phyloP scores from a whole-genome alignment of 139 green algal genomes.

The Picochlorum sp. region DNA sequence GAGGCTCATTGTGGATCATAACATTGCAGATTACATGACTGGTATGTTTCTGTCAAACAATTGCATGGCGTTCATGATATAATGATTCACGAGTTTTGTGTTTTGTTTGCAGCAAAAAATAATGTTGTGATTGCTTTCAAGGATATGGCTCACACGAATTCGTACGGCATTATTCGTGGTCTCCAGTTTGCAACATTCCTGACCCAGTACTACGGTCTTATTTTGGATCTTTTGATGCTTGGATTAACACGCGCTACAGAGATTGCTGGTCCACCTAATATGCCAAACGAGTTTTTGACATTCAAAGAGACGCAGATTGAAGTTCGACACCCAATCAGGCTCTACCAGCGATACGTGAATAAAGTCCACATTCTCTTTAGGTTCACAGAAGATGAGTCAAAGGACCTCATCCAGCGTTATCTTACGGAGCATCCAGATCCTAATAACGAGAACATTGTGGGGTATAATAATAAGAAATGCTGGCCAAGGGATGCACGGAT shows the following conservation, averaged over 20 bases:
- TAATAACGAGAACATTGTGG: constrained; percentile 99
- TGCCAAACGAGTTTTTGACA: constrained; percentile 95
- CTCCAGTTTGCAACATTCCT: constrained; percentile 98
- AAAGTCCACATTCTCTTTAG: constrained; percentile 78
- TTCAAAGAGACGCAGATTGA: constrained; percentile 84
- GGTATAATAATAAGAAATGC: constrained; percentile 99
- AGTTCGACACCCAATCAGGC: constrained; percentile 89
- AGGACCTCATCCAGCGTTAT: constrained; percentile 92
- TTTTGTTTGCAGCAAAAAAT: constrained; percentile 43
- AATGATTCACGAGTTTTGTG: too few species aligned
- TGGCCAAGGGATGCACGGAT: constrained; percentile 98
- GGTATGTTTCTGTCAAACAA: constrained; percentile 10
- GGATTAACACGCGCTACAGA: constrained; percentile 92
- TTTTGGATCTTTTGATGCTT: constrained; percentile 96
- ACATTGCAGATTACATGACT: constrained; percentile 99
- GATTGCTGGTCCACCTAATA: constrained; percentile 81
- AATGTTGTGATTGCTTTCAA: constrained; percentile 79
- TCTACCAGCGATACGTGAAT: constrained; percentile 94
- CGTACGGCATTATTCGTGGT: constrained; percentile 93
- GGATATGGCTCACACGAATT: constrained; percentile 99
- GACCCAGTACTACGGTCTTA: constrained; percentile 91
- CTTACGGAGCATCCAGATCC: constrained; percentile 98
- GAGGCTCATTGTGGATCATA: constrained; percentile 95
- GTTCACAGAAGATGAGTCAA: constrained; percentile 91
- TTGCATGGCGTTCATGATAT: too few species aligned